phyloP scores from a whole-genome alignment of 2,329 filamentous ascomycete species.

The Amesomyces nigricolor region DNA sequence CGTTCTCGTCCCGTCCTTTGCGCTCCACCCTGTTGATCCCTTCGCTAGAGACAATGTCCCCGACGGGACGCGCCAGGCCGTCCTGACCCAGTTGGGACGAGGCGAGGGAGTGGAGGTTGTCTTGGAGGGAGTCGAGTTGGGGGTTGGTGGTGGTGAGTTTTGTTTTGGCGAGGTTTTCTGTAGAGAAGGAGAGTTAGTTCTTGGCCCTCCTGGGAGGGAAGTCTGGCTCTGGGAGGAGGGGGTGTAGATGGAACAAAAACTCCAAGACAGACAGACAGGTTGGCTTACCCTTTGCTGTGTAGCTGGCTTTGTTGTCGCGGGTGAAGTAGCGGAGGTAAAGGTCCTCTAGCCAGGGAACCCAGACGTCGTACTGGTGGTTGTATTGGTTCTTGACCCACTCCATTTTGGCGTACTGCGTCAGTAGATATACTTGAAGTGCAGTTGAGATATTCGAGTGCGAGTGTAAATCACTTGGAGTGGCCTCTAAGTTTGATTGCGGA shows the following conservation, averaged over 20 bases:
- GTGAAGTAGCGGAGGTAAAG: constrained; percentile 67
- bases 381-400: constrained; percentile 60
- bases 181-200: background rate
- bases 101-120: constrained; percentile 58
- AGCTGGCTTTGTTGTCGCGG: constrained; percentile 71
- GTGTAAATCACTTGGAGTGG: too few relatives aligned
- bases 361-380: constrained; percentile 66
- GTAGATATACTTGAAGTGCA: too few relatives aligned
- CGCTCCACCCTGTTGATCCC: constrained; percentile 61
- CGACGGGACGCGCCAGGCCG: constrained; percentile 59
- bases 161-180: constrained; percentile 62
- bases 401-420: constrained; percentile 9
- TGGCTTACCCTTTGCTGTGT: constrained; percentile 41
- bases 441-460: background rate
- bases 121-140: constrained; percentile 64
- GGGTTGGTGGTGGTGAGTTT: constrained; percentile 60
- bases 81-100: constrained; percentile 62
- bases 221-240: background rate
- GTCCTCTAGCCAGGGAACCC: constrained; percentile 74
- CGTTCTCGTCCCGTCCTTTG: constrained; percentile 56
- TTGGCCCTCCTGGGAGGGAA: too few relatives aligned
- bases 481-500: too few relatives aligned
- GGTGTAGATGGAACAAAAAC: background rate
- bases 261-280: background rate
- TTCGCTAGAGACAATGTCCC: constrained; percentile 57